Conservation (phyloP, 495 filamentous ascomycete genomes). For the Trichoderma reesei region DNA sequence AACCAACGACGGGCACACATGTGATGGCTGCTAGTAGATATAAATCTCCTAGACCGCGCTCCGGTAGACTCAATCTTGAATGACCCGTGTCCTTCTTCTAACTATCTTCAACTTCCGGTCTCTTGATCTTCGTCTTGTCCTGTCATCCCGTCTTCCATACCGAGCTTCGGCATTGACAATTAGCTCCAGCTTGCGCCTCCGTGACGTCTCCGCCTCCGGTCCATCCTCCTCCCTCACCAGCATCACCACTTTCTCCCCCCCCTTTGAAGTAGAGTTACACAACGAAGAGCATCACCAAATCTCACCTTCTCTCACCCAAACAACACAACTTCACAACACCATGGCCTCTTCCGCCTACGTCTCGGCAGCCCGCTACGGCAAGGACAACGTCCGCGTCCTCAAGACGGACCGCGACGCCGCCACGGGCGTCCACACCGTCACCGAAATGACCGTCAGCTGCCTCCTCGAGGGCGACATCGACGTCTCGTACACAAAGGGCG, state of each 20-base stretch:
- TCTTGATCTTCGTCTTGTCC: neutral
- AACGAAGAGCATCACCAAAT: neutral
- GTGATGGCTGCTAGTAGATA: neutral
- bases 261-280: too few species aligned
- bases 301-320: too few species aligned
- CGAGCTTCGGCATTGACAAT: too few species aligned
- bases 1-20: slow-evolving; percentile 1
- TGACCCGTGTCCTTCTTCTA: neutral
- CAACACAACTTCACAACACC: neutral
- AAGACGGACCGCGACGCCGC: slow-evolving; percentile 76
- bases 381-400: slow-evolving; percentile 97
- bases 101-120: neutral
- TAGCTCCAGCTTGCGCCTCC: neutral
- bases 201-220: neutral
- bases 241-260: neutral
- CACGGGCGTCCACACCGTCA: slow-evolving; percentile 70
- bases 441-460: slow-evolving; percentile 89
- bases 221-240: neutral
- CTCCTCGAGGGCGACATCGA: slow-evolving; percentile 88
- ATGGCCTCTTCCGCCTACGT: slow-evolving; percentile 31
- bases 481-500: slow-evolving; percentile 78
- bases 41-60: neutral
- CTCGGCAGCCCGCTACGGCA: slow-evolving; percentile 74
- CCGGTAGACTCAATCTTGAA: neutral
- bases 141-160: neutral